phyloP scores from a whole-genome alignment of 257 asterid species.

The Solanum appendiculatum region DNA sequence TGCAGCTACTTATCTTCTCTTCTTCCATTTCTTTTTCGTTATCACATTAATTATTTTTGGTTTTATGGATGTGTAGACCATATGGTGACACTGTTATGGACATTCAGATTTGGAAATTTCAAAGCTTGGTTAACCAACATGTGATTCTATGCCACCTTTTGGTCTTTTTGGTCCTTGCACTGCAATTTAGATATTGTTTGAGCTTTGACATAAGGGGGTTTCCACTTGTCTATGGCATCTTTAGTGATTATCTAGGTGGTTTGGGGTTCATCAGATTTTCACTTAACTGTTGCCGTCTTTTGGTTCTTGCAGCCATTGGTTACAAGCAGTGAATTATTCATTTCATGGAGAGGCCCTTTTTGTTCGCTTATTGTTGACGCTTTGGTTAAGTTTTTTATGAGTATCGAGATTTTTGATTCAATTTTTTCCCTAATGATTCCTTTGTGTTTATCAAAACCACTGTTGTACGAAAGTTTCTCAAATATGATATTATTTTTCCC shows the following conservation, averaged over 20 bases:
- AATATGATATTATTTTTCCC: too few relatives aligned
- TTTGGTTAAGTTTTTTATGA: too few relatives aligned
- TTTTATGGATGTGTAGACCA: background rate
- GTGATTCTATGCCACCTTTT: background rate
- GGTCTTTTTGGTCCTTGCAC: background rate
- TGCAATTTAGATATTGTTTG: too few relatives aligned
- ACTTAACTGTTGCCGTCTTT: background rate
- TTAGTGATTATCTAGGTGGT: background rate
- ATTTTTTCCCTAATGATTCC: too few relatives aligned
- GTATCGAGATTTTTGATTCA: too few relatives aligned
- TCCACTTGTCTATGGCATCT: too few relatives aligned
- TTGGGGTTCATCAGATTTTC: background rate
- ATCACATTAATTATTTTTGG: background rate
- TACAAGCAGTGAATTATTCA: background rate
- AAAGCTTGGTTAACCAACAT: too few relatives aligned
- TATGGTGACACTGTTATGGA: background rate
- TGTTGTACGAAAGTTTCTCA: too few relatives aligned
- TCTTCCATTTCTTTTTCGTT: background rate
- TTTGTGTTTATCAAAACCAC: too few relatives aligned
- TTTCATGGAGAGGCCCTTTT: background rate
- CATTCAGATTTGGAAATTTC: background rate
- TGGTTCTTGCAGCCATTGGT: background rate
- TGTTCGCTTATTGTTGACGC: too few relatives aligned
- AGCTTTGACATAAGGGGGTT: background rate
- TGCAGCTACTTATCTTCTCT: background rate